Conservation (phyloP, 2,329 filamentous ascomycete species). For the Monilinia polystroma region DNA sequence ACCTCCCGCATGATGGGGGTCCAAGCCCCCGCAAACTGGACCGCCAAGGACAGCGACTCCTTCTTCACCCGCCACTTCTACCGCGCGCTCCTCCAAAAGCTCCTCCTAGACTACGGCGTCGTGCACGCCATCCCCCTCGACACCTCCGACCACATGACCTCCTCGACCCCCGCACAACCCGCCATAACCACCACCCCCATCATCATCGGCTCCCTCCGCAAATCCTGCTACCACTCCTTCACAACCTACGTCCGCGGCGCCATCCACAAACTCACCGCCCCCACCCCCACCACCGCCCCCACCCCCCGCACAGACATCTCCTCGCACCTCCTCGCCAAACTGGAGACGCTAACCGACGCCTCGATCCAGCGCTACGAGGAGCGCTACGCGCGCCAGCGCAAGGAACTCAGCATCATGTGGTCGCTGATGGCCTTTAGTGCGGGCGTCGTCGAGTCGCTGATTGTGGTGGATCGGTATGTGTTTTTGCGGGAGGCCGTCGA, state of each 20-base stretch:
- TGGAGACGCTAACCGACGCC: constrained; percentile 69
- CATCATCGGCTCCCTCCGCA: constrained; percentile 81
- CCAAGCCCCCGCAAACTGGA: constrained; percentile 94
- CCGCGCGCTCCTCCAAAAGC: constrained; percentile 82
- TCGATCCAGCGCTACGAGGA: constrained; percentile 71
- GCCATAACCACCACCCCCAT: constrained; percentile 67
- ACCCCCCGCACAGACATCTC: constrained; percentile 47
- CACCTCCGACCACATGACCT: background rate
- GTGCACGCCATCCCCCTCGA: constrained; percentile 44
- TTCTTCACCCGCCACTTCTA: constrained; percentile 96
- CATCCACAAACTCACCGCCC: constrained; percentile 64
- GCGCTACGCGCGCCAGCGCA: constrained; percentile 64
- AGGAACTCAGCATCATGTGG: constrained; percentile 86
- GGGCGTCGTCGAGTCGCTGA: constrained; percentile 81
- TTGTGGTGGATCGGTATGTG: constrained; percentile 86
- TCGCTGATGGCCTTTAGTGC: constrained; percentile 95
- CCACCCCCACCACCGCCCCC: background rate
- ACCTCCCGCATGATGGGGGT: constrained; percentile 98
- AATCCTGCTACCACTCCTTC: constrained; percentile 75
- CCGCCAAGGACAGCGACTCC: constrained; percentile 69
- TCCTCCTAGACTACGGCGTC: constrained; percentile 84
- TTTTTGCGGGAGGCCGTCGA: constrained; percentile 81
- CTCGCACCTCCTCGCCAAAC: constrained; percentile 61
- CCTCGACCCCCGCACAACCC: background rate
- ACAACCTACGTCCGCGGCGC: constrained; percentile 77